Evolutionary conservation across 345 rosid genomes (phyloP), one percentile per base, ranked within the genome.

Genomic region (Populus alba): DNA sequence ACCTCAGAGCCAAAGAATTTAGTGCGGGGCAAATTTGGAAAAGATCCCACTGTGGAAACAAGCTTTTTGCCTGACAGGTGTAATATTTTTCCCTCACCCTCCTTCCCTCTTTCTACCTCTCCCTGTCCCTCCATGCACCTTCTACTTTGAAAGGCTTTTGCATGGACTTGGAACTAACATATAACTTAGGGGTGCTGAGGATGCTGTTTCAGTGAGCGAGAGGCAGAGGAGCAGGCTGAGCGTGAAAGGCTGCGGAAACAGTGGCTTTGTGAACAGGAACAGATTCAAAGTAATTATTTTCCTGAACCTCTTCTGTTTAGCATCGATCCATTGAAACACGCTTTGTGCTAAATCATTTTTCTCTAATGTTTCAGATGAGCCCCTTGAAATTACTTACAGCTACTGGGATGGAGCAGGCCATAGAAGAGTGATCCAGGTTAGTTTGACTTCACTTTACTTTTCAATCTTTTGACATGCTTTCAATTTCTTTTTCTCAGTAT

Each of bases 361-460:
- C 53, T 37, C 6, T 31, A 81, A 20, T 81, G 41, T 75, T 80
- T 79, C 88, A 97, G 99, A 88, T 77, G 99, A 97, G 85, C 93
- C 97, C 79, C 93, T 97, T 80, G 68, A 91, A 89, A 97, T 97
- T 71, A 97, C 99, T 77, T 97, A 97, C 89, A 97, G 98, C 81
- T 94, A 97, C 83, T 97, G 98, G 98, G 99, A 97, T 87, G 99
- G 99, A 74, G 87, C 97, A 7, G 99, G 98, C 39, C 99, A 97
- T 78, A 92, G 98, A 81, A 87, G 98, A 77, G 95, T 90, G 79
- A 85, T 94, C 81, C 97, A 90, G 91, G 99, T 81, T 78, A 83
- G 92, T 82, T 68, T 67, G 75, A 67, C 37, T 17, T 77, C n/a
- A 73, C 72, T 49, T 71, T 11, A 41, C 63, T 35, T 77, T 37